Conservation (phyloP, 345 rosid species). For the Syzygium grande region DNA sequence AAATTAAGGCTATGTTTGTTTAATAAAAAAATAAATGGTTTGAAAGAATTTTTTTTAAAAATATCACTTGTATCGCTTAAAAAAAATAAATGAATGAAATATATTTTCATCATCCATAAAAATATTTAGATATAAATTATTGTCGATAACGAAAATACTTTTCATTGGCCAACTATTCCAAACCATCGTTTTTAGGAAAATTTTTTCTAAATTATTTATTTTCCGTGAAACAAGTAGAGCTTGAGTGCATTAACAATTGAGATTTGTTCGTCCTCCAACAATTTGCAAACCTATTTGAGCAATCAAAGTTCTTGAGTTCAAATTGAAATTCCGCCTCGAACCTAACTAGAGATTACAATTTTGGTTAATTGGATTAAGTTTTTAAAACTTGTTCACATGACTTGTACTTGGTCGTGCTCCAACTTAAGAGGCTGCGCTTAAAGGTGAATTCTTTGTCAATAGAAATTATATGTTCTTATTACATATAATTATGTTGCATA, state of each 20-base stretch:
- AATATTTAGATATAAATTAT: too few relatives aligned
- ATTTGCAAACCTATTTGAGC: not conserved
- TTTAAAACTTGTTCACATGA: not conserved
- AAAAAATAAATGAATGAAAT: too few relatives aligned
- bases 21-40: not conserved
- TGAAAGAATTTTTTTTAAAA: too few relatives aligned
- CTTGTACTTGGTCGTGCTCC: not conserved
- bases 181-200: too few relatives aligned
- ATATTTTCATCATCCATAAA: too few relatives aligned
- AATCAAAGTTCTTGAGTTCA: not conserved
- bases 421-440: not conserved
- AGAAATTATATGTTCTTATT: not conserved
- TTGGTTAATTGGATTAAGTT: not conserved
- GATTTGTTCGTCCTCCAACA: not conserved
- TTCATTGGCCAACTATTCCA: not conserved
- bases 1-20: not conserved
- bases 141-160: too few relatives aligned
- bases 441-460: not conserved
- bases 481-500: not conserved
- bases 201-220: not conserved
- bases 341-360: not conserved
- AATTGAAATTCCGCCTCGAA: not conserved
- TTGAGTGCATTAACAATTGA: not conserved
- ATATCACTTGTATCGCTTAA: too few relatives aligned
- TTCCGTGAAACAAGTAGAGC: fast-evolving